Evolutionary conservation across 2,329 filamentous ascomycete species (phyloP), one percentile per base, ranked within the genome.

Genomic region (Colletotrichum agaves): DNA sequence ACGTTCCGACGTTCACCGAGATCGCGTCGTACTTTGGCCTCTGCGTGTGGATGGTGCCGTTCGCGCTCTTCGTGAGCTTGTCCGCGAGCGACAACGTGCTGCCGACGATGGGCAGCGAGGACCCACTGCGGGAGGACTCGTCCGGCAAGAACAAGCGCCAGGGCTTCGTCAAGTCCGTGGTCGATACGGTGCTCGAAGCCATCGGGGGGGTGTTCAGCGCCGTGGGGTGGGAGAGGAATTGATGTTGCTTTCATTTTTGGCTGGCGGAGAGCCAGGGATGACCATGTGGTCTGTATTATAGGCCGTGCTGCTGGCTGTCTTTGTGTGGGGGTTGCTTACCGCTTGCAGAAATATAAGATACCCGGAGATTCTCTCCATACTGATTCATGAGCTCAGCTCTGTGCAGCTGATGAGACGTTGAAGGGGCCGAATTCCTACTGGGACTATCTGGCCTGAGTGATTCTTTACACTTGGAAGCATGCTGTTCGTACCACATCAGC

Each of bases 21-120:
- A 96, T 98, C 49, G 94, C 96, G 0, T 95, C 93, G 0, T 99
- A 96, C 80, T 99, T 99, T 76, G 96, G 96, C 0, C 84, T 99
- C 2, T 97, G 94, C 74, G 94, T 99, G 0, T 99, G 96, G 96
- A 85, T 99, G 1, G 93, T 98, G 0, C 96, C 96, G 0, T 99
- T 99, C 76, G 90, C 94, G 15, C 85, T 99, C 13, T 99, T 99
- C 76, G 95, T 99, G 57, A 97, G 93, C 74, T 81, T 99, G 46
- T 97, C 93, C 17, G 96, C 96, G 0, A 93, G 94, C 61, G 96
- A 99, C 76, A 98, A 98, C 76, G 93, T 98, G 3, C 82, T 99
- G 58, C 96, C 96, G 0, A 97, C 91, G 7, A 98, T 98, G 87
- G 93, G 93, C 12, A 93, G 88, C 53, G 91, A 94, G 71, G 83